Evolutionary conservation across 176 grass and related monocot genomes (phyloP).

Genomic region (Stipa capillata): DNA sequence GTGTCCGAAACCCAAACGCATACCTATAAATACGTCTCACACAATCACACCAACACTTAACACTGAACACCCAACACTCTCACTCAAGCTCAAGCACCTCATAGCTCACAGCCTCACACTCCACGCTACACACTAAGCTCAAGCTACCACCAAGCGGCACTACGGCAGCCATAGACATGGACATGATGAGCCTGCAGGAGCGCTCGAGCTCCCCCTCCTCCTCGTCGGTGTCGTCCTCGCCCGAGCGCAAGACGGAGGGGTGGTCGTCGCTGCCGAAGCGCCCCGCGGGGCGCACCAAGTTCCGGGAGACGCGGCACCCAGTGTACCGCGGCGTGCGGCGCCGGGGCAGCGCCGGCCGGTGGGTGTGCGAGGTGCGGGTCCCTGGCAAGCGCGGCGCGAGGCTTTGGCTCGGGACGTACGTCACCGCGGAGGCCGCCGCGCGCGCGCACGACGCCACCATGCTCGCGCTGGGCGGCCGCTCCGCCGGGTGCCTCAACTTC

Average conservation of each 20-base stretch:
- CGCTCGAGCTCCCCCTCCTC: not conserved
- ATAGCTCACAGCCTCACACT: not conserved
- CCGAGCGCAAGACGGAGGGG: not conserved
- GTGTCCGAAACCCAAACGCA: not conserved
- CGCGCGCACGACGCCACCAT: slow-evolving; percentile 59
- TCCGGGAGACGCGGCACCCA: slow-evolving; percentile 78
- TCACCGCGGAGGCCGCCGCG: slow-evolving; percentile 51
- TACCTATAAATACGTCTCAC: slow-evolving; percentile 30
- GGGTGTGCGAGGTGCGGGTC: slow-evolving; percentile 82
- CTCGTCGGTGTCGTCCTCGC: not conserved
- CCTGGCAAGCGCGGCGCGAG: slow-evolving; percentile 39
- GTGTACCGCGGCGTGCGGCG: slow-evolving; percentile 72
- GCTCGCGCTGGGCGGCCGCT: slow-evolving; percentile 29
- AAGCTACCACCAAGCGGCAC: not conserved
- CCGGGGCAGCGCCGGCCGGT: slow-evolving; percentile 30
- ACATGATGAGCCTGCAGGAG: too few relatives aligned
- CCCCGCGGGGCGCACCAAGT: slow-evolving; percentile 66
- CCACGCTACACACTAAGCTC: not conserved
- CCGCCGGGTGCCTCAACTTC: slow-evolving; percentile 47
- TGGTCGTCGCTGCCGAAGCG: slow-evolving; percentile 43
- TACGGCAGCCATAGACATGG: slow-evolving; percentile 11
- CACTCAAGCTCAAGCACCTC: not conserved
- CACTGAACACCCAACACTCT: not conserved
- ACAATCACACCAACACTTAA: not conserved
- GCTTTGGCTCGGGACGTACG: slow-evolving; percentile 78